phyloP scores from a whole-genome alignment of 768 basidiomycete species.

The Russula sp. region DNA sequence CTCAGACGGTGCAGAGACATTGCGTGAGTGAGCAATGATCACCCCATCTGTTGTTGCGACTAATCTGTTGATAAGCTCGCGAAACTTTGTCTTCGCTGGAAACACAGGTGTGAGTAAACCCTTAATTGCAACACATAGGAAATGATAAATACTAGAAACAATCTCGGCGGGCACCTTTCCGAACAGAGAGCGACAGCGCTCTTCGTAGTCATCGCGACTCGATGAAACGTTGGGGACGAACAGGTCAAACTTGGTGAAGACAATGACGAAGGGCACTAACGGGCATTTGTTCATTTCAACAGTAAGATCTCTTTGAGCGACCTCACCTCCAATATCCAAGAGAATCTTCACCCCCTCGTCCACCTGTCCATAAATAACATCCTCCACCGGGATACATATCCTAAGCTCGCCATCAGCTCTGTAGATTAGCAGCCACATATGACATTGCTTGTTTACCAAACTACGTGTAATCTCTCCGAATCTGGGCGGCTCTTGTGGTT shows the following conservation, averaged over 20 bases:
- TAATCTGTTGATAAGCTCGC: background rate
- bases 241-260: conserved; percentile 15
- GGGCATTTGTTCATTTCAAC: background rate
- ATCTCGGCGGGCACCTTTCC: background rate
- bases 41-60: background rate
- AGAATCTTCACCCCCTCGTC: background rate
- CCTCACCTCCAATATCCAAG: conserved; percentile 11
- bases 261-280: conserved; percentile 13
- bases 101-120: background rate
- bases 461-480: conserved; percentile 16
- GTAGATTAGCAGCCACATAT: background rate
- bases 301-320: no score
- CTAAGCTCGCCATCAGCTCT: background rate
- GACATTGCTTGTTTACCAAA: conserved; percentile 6
- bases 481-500: background rate
- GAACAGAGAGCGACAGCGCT: background rate
- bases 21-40: background rate
- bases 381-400: conserved; percentile 15
- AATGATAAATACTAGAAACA: conserved; percentile 8
- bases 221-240: background rate
- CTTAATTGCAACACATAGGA: background rate
- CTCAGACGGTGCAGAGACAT: background rate
- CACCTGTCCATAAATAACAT: background rate
- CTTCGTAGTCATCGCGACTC: background rate
- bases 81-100: background rate